Evolutionary conservation across 805 yeast genomes (phyloP), one percentile per base, ranked within the genome.

Genomic region (Zygosaccharomyces lentus): DNA sequence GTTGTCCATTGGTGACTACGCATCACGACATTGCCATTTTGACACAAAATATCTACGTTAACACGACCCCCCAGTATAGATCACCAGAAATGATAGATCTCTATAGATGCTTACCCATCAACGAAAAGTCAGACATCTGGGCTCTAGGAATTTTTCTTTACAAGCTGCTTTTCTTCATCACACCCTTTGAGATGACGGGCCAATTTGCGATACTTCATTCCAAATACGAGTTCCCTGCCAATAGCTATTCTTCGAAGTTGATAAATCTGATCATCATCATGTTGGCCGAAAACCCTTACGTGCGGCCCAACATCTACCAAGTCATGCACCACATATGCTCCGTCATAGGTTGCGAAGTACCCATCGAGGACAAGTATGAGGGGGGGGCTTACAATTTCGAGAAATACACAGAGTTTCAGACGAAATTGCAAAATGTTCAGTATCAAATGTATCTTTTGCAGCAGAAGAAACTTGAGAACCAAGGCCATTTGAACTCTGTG

Each of bases 31-130:
- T 84, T 62, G 86, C 82, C 52, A 61, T 76, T n/a, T 70, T 90
- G 27, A 84, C 87, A 46, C 87, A 87, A 58, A 96, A 91, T 62
- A 80, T 91, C 46, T 77, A 87, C 58, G 80, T 82, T 52, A 95
- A 91, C 61, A 91, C 99, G 0, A 91, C 99, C 3, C 96, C 96
- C 12, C 99, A 93, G 65, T 91, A 91, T 63, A 73, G 99, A 52
- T 75, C 95, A 0, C 99, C 99, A 0, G 99, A 91, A 62, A 93
- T 91, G 98, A 78, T 91, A 46, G 97, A 91, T 66, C 73, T 90
- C 21, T 83, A 84, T 62, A 72, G 88, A 38, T 86, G 89, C 6
- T 69, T 81, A 38, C 93, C 96, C 1, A 85, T 91, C 34, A 93
- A 91, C 65, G 95, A 90, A 58, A 88, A 88, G 65, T 76, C 91